These are phyloP conservation scores for Shiraia sp. DNA, from an alignment of 2,329 filamentous ascomycete species.

Conservation along the genomic window DNA sequence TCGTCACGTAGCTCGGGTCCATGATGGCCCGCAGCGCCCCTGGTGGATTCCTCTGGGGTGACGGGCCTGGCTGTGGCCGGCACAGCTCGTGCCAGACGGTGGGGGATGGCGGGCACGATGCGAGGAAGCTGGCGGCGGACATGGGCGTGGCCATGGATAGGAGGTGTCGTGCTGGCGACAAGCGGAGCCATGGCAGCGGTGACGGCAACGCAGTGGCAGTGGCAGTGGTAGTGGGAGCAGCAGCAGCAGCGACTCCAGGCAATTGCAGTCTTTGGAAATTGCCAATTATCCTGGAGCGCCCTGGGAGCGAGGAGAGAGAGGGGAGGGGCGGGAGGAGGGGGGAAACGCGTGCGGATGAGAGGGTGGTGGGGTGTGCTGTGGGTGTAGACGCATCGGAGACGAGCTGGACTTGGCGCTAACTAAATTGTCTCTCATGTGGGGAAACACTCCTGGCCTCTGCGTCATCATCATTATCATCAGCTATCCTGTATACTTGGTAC, in stretches of 20 bases:
- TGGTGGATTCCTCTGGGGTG: constrained; percentile 32
- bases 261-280: constrained; percentile 37
- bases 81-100: constrained; percentile 35
- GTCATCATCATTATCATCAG: too few species aligned
- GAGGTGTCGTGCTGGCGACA: constrained; percentile 27
- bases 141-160: constrained; percentile 29
- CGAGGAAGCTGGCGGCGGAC: constrained; percentile 32
- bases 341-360: constrained; percentile 14
- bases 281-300: constrained; percentile 51
- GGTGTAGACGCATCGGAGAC: too few species aligned
- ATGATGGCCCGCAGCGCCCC: constrained; percentile 17
- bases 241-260: constrained; percentile 46
- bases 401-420: too few species aligned
- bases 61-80: constrained; percentile 27
- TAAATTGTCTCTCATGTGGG: too few species aligned
- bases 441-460: too few species aligned
- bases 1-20: constrained; percentile 17
- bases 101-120: constrained; percentile 45
- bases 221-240: background rate
- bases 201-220: background rate
- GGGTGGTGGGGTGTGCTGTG: constrained; percentile 11
- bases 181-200: constrained; percentile 32
- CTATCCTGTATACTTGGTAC: too few species aligned
- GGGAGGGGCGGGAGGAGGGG: constrained; percentile 16
- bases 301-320: constrained; percentile 15